Conservation (phyloP, 1,284 basidiomycete species). For the Cutaneotrichosporon cyanovorans region DNA sequence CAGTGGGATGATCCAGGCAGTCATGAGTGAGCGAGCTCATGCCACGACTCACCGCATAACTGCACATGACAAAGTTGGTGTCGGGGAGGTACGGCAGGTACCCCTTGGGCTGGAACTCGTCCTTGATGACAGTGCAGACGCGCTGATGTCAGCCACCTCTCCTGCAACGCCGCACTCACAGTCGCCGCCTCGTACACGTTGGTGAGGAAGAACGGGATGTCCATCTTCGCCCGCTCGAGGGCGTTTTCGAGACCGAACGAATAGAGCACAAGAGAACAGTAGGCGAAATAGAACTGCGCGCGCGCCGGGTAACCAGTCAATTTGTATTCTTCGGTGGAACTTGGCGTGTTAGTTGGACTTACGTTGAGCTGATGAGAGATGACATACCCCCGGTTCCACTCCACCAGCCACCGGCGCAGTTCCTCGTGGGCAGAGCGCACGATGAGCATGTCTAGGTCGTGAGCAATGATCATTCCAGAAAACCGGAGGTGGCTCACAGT, state of each 20-base stretch:
- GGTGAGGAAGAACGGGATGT: conserved; percentile 79
- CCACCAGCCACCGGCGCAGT: conserved; percentile 32
- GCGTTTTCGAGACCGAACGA: conserved; percentile 94
- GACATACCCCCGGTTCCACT: conserved; percentile 22
- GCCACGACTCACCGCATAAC: conserved; percentile 51
- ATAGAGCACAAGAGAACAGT: conserved; percentile 78
- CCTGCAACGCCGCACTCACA: conserved; percentile 14
- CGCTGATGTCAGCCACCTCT: conserved; percentile 13
- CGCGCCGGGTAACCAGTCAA: conserved; percentile 23
- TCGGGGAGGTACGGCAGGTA: conserved; percentile 81
- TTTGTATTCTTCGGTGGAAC: neutral
- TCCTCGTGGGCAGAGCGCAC: conserved; percentile 42
- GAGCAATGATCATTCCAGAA: too few species aligned
- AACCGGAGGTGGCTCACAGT: conserved; percentile 61
- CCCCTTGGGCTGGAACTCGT: conserved; percentile 65
- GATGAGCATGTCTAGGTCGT: conserved; percentile 41
- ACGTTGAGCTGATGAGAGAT: neutral
- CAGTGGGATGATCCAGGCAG: too few species aligned
- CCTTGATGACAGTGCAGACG: conserved; percentile 46
- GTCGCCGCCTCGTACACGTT: conserved; percentile 68
- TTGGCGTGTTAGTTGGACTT: neutral
- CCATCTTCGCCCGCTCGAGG: conserved; percentile 54
- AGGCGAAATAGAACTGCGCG: conserved; percentile 70
- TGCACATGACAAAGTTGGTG: conserved; percentile 82
- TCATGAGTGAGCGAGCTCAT: neutral